phyloP scores from a whole-genome alignment of 2,329 filamentous ascomycete genomes.

The Penicillium sp. region DNA sequence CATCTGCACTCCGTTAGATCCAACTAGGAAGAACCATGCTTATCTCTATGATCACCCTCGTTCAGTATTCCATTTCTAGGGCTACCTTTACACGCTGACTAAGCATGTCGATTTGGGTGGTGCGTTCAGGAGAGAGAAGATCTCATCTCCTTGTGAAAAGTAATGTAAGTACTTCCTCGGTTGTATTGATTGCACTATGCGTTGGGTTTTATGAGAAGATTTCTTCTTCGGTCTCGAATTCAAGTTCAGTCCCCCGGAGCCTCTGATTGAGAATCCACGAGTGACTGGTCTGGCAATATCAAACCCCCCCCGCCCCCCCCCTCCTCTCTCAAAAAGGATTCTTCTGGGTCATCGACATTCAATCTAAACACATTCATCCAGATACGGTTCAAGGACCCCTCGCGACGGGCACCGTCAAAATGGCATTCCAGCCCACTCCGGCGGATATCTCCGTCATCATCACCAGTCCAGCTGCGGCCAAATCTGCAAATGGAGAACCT shows the following conservation, averaged over 20 bases:
- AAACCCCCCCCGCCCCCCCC: neutral
- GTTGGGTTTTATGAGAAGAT: neutral
- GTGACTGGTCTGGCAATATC: constrained; percentile 9
- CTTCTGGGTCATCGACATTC: neutral
- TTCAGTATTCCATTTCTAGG: neutral
- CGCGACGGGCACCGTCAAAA: constrained; percentile 10
- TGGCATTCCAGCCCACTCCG: constrained; percentile 40
- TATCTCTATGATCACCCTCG: neutral
- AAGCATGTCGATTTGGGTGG: neutral
- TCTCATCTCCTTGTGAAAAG: neutral
- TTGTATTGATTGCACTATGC: neutral
- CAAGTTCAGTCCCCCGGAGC: neutral
- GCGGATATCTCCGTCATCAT: constrained; percentile 41
- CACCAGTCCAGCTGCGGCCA: constrained; percentile 28
- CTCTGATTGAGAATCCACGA: neutral
- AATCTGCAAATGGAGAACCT: constrained; percentile 23
- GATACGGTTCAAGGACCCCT: neutral
- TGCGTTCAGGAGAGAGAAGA: neutral
- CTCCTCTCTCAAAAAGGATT: neutral
- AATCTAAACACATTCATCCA: neutral
- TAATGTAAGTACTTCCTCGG: neutral
- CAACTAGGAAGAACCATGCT: neutral
- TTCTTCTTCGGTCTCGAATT: neutral
- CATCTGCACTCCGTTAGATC: neutral
- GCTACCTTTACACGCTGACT: neutral